A percentile compares a stretch with the other conserved stretches of the same genome.
Evolutionary conservation across 108 stramenopile genomes (phyloP).

Genomic region (Mediolabrus comicus): DNA sequence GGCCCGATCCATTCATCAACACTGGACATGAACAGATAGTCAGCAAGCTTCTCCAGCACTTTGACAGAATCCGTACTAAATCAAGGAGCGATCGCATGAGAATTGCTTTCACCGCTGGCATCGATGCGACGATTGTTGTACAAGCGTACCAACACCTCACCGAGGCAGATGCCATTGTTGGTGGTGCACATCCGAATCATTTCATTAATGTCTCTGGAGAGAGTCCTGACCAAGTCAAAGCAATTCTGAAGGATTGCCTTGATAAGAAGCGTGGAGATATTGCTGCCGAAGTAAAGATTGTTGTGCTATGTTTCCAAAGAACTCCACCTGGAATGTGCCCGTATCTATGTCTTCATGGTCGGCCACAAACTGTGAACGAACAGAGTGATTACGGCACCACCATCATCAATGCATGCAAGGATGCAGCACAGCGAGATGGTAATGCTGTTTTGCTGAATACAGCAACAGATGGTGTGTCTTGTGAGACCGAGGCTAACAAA

Average conservation of each 20-base stretch:
- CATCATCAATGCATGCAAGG: background rate
- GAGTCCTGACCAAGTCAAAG: background rate
- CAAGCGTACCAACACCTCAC: background rate
- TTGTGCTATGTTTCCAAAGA: background rate
- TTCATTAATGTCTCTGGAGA: background rate
- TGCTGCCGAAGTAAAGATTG: background rate
- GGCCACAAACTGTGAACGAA: constrained; percentile 17
- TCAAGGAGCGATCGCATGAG: no score
- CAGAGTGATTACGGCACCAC: background rate
- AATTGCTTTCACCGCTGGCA: no score
- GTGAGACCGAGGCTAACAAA: constrained; percentile 6
- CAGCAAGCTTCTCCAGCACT: no score
- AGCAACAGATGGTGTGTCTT: constrained; percentile 17
- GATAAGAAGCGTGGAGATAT: background rate
- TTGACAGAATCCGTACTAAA: no score
- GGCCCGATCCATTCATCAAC: no score
- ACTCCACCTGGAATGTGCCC: background rate
- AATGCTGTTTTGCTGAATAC: constrained; percentile 18
- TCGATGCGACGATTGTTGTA: background rate
- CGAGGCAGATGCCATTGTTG: background rate
- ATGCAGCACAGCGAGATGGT: background rate
- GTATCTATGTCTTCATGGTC: background rate
- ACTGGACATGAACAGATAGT: no score
- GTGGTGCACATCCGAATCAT: background rate
- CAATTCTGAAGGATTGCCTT: background rate